phyloP scores from a whole-genome alignment of 768 basidiomycete genomes.

The Mrakia gelida region DNA sequence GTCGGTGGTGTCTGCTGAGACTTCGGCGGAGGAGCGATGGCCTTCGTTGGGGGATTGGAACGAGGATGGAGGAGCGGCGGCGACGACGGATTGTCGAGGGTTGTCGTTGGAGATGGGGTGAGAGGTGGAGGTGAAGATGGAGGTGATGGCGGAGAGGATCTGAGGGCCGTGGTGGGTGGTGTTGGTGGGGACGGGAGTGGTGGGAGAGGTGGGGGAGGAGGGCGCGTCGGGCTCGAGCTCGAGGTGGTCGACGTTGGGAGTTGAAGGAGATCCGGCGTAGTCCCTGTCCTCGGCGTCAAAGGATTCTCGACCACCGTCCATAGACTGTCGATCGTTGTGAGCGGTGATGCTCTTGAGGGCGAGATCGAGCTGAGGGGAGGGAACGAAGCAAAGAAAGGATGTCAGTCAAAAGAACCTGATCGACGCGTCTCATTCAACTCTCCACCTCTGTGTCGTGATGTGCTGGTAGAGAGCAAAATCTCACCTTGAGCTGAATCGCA shows the following conservation, averaged over 20 bases:
- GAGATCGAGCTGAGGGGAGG: conserved; percentile 58
- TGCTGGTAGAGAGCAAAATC: conserved; percentile 35
- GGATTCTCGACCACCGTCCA: background rate
- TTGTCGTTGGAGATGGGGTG: background rate
- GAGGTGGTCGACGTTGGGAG: conserved; percentile 3
- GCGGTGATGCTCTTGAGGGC: conserved; percentile 52
- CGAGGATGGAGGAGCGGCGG: background rate
- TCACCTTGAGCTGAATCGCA: conserved; percentile 85
- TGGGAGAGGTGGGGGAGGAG: background rate
- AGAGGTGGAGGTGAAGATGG: background rate
- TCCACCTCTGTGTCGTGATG: no score
- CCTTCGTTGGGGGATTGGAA: background rate
- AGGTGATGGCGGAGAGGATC: conserved; percentile 13
- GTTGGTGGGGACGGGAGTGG: background rate
- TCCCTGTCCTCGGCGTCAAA: background rate
- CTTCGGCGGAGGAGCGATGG: background rate
- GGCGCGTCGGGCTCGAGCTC: background rate
- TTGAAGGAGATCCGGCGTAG: background rate
- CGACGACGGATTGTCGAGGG: background rate
- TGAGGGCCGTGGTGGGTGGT: background rate
- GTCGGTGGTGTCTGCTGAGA: background rate
- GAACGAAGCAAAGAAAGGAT: conserved; percentile 20
- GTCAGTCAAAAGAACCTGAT: background rate
- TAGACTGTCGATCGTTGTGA: conserved; percentile 12
- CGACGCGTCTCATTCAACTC: no score